Evolutionary conservation across 2,329 filamentous ascomycete genomes (phyloP), one percentile per base, ranked within the genome.

Genomic region (Penicillium sp.): DNA sequence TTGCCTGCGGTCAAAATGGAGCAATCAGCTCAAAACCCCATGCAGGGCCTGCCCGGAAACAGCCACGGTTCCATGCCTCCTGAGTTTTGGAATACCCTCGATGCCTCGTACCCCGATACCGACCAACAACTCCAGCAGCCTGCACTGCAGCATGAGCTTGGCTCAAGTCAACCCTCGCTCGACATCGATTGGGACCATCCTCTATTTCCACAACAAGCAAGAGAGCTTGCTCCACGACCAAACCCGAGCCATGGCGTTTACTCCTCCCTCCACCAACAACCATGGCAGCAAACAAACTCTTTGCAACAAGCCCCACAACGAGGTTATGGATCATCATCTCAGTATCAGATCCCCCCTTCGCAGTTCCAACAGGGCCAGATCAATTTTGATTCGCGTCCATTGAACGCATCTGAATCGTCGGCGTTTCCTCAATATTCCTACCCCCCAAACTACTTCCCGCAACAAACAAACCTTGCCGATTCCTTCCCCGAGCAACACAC

Each of bases 1-100:
- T n/a, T 27, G 22, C 9, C 27, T 13, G 21, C 9, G 38, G 53
- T 44, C 54, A 67, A 45, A 47, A 76, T 75, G 73, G 73, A 75
- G 59, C 70, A 69, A 60, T 60, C 70, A 39, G 57, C 67, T 29
- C 65, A 68, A 43, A 68, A 65, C 49, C 56, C 66, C 31, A 61
- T 70, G 58, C 65, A 67, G 45, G 66, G 68, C 40, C 49, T 70
- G 55, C 63, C 65, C 58, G 60, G 61, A 27, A 66, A 68, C 55
- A 59, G 64, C 34, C 59, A 68, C 22, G 59, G 56, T 31, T 59
- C 64, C 21, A 59, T 74, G 14, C 60, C 66, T 16, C 49, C 67
- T 9, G 73, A 74, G n/a, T 76, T 71, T 57, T 77, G 74, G 74
- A 65, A 63, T 52, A 64, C 56, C 13, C 63, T 75, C 46, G 72